Percentiles rank a stretch among this genome's conserved stretches.
Conservation (phyloP, 1,284 basidiomycete species). For the Stygiomarasmius scandens region DNA sequence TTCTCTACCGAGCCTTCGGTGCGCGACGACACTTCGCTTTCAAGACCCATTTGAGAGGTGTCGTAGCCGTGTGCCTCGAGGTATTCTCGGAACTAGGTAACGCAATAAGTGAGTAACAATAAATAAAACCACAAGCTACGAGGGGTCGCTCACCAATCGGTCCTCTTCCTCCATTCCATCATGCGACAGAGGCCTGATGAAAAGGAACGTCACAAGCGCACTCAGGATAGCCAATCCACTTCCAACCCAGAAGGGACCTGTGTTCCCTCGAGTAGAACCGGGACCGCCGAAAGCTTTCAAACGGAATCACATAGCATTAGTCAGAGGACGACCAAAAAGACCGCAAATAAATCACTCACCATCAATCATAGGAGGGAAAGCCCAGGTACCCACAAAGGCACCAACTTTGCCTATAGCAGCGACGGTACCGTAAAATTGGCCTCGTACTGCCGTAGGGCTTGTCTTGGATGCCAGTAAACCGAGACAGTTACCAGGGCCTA, state of each 20-base stretch:
- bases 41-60: constrained; percentile 16
- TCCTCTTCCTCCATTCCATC: constrained; percentile 87
- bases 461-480: constrained; percentile 83
- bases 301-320: not conserved
- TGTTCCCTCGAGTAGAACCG: constrained; percentile 56
- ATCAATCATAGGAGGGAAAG: constrained; percentile 70
- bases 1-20: constrained; percentile 21
- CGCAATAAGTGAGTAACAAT: not conserved
- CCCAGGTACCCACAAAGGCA: constrained; percentile 84
- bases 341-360: constrained; percentile 39
- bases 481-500: constrained; percentile 80
- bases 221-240: constrained; percentile 81
- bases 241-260: constrained; percentile 82
- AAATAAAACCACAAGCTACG: not conserved
- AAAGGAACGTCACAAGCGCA: constrained; percentile 72
- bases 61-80: constrained; percentile 17
- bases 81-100: constrained; percentile 64
- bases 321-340: not conserved
- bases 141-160: constrained; percentile 43
- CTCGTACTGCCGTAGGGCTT: constrained; percentile 83
- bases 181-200: constrained; percentile 74
- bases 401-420: constrained; percentile 92
- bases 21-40: constrained; percentile 12
- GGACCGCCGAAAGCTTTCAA: constrained; percentile 61
- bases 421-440: constrained; percentile 83